Evolutionary conservation across 1,284 basidiomycete species (phyloP), one percentile per base, ranked within the genome.

Genomic region (Exsudoporus floridanus): DNA sequence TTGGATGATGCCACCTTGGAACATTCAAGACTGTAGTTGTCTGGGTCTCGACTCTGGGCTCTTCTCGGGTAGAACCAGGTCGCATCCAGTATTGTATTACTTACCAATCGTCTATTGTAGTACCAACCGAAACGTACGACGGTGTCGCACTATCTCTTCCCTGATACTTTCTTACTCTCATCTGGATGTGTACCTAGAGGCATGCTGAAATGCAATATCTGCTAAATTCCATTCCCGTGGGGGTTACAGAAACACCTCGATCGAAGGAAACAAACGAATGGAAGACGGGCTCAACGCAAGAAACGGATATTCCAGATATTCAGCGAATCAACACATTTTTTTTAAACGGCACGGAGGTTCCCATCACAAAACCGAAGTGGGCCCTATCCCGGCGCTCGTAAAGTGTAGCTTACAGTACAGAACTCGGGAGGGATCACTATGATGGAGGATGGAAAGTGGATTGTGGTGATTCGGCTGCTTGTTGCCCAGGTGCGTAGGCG

Each of bases 71-170:
- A 18, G 45, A 36, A 42, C 28, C 48, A 50, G 39, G 52, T 50
- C 46, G 51, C 49, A 31, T 39, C 51, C 46, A 51, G 49, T 64
- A 42, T 48, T 67, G 60, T 65, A 67, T 56, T 51, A 50, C 57
- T 55, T 56, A 59, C 49, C 50, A 36, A 49, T 54, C 46, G 52
- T 53, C 56, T 48, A 54, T 47, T 62, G 53, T 66, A 51, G 52
- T 63, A 37, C 44, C 49, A 52, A 44, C 35, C 19, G 45, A 35
- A 34, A 40, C 28, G 28, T 27, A 33, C 49, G 40, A 49, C 41
- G 19, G 39, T 46, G 46, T 51, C 49, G 38, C 48, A 28, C 36
- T 45, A 23, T 46, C 48, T 42, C 34, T 30, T 23, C 36, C 18
- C 44, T 34, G 34, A 47, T 27, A 21, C 48, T 35, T 46, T 36